Evolutionary conservation across 768 basidiomycete species (phyloP).

Genomic region (Boletales sp.): DNA sequence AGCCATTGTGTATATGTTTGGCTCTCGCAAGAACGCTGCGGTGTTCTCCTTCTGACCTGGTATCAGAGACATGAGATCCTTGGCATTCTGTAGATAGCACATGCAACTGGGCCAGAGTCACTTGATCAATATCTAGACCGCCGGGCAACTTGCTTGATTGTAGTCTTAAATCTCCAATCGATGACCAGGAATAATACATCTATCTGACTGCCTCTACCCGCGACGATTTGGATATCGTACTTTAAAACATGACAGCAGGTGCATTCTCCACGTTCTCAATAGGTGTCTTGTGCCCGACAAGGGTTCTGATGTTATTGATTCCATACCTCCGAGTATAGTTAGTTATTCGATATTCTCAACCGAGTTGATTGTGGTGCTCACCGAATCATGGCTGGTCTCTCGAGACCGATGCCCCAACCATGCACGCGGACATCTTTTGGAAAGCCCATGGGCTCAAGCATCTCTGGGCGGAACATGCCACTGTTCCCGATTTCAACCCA

Average conservation of each 20-base stretch:
- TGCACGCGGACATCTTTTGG: slow-evolving; percentile 95
- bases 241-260: slow-evolving; percentile 86
- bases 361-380: slow-evolving; percentile 32
- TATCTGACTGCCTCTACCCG: slow-evolving; percentile 1
- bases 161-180: background rate
- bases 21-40: slow-evolving; percentile 77
- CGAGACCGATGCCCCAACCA: slow-evolving; percentile 93
- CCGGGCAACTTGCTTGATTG: slow-evolving; percentile 5
- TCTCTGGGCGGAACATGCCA: slow-evolving; percentile 99
- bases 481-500: slow-evolving; percentile 99
- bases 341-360: slow-evolving; percentile 1
- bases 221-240: slow-evolving; percentile 6
- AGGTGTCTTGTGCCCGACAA: slow-evolving; percentile 96
- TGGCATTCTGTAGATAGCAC: background rate
- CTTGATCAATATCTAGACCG: background rate
- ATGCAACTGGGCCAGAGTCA: background rate
- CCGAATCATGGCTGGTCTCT: slow-evolving; percentile 99
- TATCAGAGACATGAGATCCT: background rate
- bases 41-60: slow-evolving; percentile 70
- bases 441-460: slow-evolving; percentile 98
- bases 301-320: slow-evolving; percentile 93
- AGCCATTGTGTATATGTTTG: slow-evolving; percentile 83
- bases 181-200: slow-evolving; percentile 3
- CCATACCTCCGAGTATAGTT: slow-evolving; percentile 62
- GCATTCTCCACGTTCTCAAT: slow-evolving; percentile 86